phyloP scores from a whole-genome alignment of 176 grass and related monocot genomes.

The Raddia guianensis region DNA sequence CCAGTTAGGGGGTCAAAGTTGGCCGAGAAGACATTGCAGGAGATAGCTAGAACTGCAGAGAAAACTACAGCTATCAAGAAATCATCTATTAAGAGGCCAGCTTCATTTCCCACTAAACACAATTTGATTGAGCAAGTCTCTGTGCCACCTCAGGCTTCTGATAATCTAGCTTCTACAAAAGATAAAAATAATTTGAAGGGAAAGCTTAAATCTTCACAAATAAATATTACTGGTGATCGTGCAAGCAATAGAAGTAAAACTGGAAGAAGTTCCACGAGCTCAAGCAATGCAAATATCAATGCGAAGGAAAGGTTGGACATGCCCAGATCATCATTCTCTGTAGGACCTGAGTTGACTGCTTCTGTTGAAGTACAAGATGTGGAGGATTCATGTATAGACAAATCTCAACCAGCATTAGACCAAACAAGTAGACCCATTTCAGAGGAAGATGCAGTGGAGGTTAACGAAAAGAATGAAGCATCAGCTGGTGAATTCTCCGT shows the following conservation, averaged over 20 bases:
- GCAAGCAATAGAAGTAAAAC: conserved; percentile 32
- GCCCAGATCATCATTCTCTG: conserved; percentile 31
- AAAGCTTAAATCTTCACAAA: conserved; percentile 33
- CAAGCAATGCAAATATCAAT: conserved; percentile 15
- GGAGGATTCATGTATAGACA: conserved; percentile 38
- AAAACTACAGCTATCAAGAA: conserved; percentile 44
- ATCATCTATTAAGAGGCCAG: conserved; percentile 36
- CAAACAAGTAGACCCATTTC: conserved; percentile 45
- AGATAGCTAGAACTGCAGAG: conserved; percentile 39
- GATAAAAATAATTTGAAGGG: conserved; percentile 31
- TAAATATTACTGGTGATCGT: conserved; percentile 14
- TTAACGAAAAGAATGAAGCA: conserved; percentile 30
- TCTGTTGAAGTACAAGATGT: conserved; percentile 36
- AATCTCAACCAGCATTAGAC: conserved; percentile 29
- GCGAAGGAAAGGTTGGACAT: conserved; percentile 30
- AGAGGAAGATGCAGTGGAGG: conserved; percentile 36
- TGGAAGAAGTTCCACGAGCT: not conserved
- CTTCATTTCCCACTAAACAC: conserved; percentile 40
- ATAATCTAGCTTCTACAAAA: conserved; percentile 40
- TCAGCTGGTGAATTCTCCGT: conserved; percentile 26
- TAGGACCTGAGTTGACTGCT: conserved; percentile 31
- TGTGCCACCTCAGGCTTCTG: conserved; percentile 41
- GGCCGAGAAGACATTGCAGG: conserved; percentile 29
- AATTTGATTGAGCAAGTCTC: conserved; percentile 38
- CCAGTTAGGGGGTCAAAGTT: conserved; percentile 42